Base-by-base conservation (phyloP, 2,329 filamentous ascomycete species). In the Fusarium temperatum region DNA sequence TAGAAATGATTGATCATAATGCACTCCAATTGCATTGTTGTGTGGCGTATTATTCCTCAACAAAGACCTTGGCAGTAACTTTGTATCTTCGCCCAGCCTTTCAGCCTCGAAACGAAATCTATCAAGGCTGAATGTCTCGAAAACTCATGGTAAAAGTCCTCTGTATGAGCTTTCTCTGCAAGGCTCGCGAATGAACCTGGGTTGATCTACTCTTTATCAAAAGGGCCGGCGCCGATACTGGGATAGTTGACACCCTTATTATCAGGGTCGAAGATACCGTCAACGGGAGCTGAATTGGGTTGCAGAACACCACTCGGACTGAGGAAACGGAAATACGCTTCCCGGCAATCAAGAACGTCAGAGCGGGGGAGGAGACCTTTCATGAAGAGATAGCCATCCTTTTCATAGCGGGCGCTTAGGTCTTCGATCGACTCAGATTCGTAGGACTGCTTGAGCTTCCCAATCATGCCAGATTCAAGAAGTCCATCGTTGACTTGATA, bases 1-100 rank as follows among this genome's bases (percentile, higher is more conserved):
- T 54, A 90, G 78, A 73, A 90, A 90, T 28, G 87, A 89, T 79
- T 90, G 88, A 73, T 90, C 88, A 73, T 90, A 90, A 68, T 90
- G 89, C 7, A 90, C 88, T 0, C 88, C 88, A 68, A 89, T 90
- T 0, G 88, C 87, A 70, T 88, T 87, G 55, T 87, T 89, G 0
- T 84, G 84, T 0, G 89, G 89, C 0, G 86, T 87, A 72, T 89
- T 90, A 70, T 90, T 90, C 42, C 89, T 81, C 59, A 90, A 77
- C 17, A 90, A 77, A 3, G 68, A 66, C 30, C 68, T 63, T 13
- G 53, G 56, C 1, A 73, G 47, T 14, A 70, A 17, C 13, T 64
- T 32, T 7, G 69, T 73, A 11, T 73, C n/a, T 1, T 60, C 59
- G 0, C 63, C 69, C 71, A 74, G 1, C 50, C 59, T 26, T 66